These are phyloP conservation scores for Pulveroboletus sp. DNA, from an alignment of 1,284 basidiomycete species.

Conservation along the genomic window DNA sequence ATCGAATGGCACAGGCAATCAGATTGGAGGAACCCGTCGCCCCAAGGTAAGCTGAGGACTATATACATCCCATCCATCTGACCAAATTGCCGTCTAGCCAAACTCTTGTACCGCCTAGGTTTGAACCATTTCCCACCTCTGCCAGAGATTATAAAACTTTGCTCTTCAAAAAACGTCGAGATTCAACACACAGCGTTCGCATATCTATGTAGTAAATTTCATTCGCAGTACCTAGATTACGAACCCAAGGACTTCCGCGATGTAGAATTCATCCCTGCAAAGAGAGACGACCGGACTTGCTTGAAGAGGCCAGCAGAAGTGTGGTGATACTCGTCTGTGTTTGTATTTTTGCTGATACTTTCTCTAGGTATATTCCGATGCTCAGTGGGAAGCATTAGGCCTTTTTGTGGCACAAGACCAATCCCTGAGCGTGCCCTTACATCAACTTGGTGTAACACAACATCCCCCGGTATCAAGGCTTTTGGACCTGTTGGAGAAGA, in stretches of 20 bases:
- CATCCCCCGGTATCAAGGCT: background rate
- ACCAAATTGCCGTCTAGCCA: background rate
- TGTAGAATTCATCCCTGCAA: constrained; percentile 2
- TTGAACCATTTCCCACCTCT: constrained; percentile 3
- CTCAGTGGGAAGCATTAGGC: constrained; percentile 2
- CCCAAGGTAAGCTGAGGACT: background rate
- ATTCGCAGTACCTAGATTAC: background rate
- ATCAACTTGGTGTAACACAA: background rate
- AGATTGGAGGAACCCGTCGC: background rate
- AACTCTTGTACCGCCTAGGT: constrained; percentile 1
- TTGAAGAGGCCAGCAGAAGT: constrained; percentile 1
- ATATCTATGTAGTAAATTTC: background rate
- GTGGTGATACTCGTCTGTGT: background rate
- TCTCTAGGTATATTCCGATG: background rate
- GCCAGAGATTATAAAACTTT: background rate
- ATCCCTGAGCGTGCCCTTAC: background rate
- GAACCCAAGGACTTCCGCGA: background rate
- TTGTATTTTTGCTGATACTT: background rate
- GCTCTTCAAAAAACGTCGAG: background rate
- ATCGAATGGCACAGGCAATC: background rate
- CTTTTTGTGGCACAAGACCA: background rate
- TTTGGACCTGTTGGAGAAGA: background rate
- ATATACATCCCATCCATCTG: background rate
- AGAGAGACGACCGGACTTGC: background rate
- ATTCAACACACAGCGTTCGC: background rate